phyloP scores from a whole-genome alignment of 2,329 filamentous ascomycete species.

The Huntiella decipiens region DNA sequence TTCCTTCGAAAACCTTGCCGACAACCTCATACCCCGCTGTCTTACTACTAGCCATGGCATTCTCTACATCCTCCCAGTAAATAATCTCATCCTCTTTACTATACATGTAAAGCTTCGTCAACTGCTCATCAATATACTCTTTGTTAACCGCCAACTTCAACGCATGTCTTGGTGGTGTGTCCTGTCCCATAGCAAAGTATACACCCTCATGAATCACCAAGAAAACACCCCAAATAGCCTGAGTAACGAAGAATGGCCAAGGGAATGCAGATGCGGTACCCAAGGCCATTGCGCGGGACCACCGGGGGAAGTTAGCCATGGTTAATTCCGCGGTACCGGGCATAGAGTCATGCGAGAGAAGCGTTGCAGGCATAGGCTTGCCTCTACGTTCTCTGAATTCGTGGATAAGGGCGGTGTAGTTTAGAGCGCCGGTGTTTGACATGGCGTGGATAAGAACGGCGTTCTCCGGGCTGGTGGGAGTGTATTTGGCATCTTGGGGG shows the following conservation, averaged over 20 bases:
- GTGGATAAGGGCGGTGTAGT: conserved; percentile 29
- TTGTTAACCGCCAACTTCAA: conserved; percentile 16
- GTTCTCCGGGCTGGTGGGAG: conserved; percentile 15
- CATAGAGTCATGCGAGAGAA: conserved; percentile 33
- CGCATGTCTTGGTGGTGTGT: conserved; percentile 23
- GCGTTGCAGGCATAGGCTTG: conserved; percentile 25
- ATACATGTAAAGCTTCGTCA: conserved; percentile 37
- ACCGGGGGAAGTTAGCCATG: conserved; percentile 25
- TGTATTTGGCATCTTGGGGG: conserved; percentile 8
- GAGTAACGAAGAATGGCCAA: conserved; percentile 29
- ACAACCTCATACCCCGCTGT: conserved; percentile 29
- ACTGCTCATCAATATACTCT: conserved; percentile 17
- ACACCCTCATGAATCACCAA: conserved; percentile 20
- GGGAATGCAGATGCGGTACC: conserved; percentile 28
- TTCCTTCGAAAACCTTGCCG: conserved; percentile 35
- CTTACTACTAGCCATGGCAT: conserved; percentile 29
- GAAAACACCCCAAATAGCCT: conserved; percentile 26
- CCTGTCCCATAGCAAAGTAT: conserved; percentile 20
- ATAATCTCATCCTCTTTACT: conserved; percentile 40
- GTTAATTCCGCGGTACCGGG: conserved; percentile 28
- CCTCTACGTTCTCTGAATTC: conserved; percentile 23
- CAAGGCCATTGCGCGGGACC: conserved; percentile 34
- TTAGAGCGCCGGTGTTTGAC: conserved; percentile 40
- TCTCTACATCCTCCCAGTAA: conserved; percentile 33
- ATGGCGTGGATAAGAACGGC: conserved; percentile 32